phyloP scores from a whole-genome alignment of 1,139 yeast genomes.

The Tardiomyces blankii region DNA sequence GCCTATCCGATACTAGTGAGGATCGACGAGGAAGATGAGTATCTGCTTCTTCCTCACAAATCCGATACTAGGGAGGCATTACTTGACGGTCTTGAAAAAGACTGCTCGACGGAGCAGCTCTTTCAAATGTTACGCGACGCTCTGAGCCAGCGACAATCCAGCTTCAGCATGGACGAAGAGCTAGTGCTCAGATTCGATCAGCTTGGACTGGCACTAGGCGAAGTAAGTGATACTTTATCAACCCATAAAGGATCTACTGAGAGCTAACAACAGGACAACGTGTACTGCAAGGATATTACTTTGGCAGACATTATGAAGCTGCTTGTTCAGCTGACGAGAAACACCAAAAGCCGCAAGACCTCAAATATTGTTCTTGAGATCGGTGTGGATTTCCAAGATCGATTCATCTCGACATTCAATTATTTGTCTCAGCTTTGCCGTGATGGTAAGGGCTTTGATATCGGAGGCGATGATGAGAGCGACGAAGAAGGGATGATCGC shows the following conservation, averaged over 20 bases:
- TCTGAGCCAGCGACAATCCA: slow-evolving; percentile 6
- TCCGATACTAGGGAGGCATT: neutral
- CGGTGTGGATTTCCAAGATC: slow-evolving; percentile 7
- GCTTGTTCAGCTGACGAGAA: slow-evolving; percentile 10
- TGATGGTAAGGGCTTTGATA: slow-evolving; percentile 13
- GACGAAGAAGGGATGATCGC: neutral
- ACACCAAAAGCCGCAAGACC: slow-evolving; percentile 6
- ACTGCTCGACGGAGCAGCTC: slow-evolving; percentile 9
- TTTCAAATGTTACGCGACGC: slow-evolving; percentile 11
- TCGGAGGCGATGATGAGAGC: neutral
- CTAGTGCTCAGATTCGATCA: slow-evolving; percentile 11
- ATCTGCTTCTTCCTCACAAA: neutral
- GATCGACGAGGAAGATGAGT: neutral
- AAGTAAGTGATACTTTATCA: slow-evolving; percentile 8
- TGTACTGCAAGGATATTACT: slow-evolving; percentile 13
- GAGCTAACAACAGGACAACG: slow-evolving; percentile 13
- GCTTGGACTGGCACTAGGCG: slow-evolving; percentile 13
- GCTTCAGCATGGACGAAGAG: slow-evolving; percentile 11
- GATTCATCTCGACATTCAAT: slow-evolving; percentile 14
- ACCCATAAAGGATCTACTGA: neutral
- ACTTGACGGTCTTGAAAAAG: neutral
- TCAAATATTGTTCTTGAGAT: slow-evolving; percentile 8
- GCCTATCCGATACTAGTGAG: neutral
- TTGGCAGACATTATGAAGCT: slow-evolving; percentile 13
- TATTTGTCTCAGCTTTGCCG: slow-evolving; percentile 10